Evolutionary conservation across 257 asterid species (phyloP).

Genomic region (Solanum phureja): DNA sequence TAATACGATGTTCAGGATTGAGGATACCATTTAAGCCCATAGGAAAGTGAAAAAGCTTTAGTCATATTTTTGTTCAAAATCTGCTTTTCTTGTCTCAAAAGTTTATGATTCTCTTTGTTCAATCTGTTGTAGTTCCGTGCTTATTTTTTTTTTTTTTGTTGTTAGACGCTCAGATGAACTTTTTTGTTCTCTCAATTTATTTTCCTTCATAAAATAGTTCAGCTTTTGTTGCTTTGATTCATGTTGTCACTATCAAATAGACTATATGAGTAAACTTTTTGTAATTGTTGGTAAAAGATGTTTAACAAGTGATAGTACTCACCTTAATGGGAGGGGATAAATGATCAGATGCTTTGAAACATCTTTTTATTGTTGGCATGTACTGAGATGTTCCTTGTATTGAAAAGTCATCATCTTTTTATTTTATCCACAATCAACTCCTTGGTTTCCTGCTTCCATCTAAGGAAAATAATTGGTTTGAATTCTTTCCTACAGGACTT

Average conservation of each 20-base stretch:
- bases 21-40: neutral
- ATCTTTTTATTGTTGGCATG: neutral
- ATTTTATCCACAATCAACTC: neutral
- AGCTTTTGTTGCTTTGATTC: neutral
- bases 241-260: neutral
- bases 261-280: neutral
- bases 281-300: neutral
- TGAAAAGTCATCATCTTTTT: neutral
- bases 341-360: neutral
- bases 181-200: neutral
- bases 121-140: neutral
- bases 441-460: neutral
- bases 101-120: neutral
- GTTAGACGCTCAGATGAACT: neutral
- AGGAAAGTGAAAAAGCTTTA: neutral
- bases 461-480: neutral
- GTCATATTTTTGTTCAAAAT: neutral
- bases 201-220: neutral
- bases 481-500: neutral
- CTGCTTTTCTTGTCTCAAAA: neutral
- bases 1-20: neutral
- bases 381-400: neutral
- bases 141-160: neutral
- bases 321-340: neutral
- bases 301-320: neutral